Base-by-base conservation (phyloP, 352 stramenopile genomes). In the Globisporangium mamillatum region DNA sequence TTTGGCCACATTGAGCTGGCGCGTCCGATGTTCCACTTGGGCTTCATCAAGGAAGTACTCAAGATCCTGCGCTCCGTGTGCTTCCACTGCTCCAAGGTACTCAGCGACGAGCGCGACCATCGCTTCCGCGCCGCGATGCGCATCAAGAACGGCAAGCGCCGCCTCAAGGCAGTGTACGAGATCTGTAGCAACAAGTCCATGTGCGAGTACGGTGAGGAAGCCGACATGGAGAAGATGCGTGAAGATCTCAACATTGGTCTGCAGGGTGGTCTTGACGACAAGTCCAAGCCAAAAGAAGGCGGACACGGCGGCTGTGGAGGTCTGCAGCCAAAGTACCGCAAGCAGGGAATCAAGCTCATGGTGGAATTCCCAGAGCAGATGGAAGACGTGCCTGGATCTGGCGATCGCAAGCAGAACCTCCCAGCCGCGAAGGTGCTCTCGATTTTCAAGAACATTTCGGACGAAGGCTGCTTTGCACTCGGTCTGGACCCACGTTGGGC, bases 1-100 rank as follows among this genome's bases (percentile, higher is more conserved):
- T 99, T 99, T 81, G 98, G 98, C 44, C 98, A 99, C 84, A 98
- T 99, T 75, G 95, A 99, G 72, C 77, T 99, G 38, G 95, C 97
- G 54, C 75, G 91, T 14, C 96, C 97, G 52, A 98, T 99, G 75
- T 99, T 98, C 77, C 97, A 99, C 79, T 84, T 98, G 72, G 97
- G 97, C 10, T 99, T 99, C 73, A 93, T 99, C 67, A 97, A 99
- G 73, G 85, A 98, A 41, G 94, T 97, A 38, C 76, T 98, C 22
- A 98, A 98, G 82, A 91, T 97, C 52, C 72, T 98, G 64, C 85
- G 89, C 7, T 97, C 91, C 41, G 95, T 99, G 32, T 99, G 98
- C 76, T 99, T 98, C 79, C 91, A 99, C 77, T 99, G 97, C 79
- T 97, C 89, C 58, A 95, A 98, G 60, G 86, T 99, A 64, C 82